A percentile compares a stretch with the other conserved stretches of the same genome.
Conservation (phyloP, 176 grass and related monocot genomes). For the Paspalum vaginatum region DNA sequence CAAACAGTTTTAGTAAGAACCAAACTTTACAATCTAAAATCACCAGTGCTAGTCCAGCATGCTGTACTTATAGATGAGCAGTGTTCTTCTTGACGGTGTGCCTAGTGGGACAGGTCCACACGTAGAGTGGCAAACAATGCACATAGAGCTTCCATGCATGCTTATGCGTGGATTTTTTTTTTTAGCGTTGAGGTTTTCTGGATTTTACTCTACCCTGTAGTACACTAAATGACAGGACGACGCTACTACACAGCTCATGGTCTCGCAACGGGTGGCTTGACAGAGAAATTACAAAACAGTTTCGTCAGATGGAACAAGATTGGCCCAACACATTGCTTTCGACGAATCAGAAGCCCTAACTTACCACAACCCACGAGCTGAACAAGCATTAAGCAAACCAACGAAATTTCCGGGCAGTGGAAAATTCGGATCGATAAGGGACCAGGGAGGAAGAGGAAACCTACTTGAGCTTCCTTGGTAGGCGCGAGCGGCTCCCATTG, state of each 20-base stretch:
- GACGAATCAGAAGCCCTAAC: constrained; percentile 51
- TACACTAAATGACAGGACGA: not conserved
- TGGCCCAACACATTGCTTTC: constrained; percentile 5
- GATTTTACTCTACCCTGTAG: not conserved
- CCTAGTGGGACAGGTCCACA: not conserved
- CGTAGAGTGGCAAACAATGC: not conserved
- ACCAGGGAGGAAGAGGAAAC: not conserved
- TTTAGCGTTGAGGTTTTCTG: not conserved
- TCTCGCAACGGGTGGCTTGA: not conserved
- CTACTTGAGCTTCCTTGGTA: constrained; percentile 92
- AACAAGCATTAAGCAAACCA: not conserved
- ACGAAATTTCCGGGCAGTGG: not conserved
- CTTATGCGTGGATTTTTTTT: not conserved
- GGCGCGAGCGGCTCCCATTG: constrained; percentile 94
- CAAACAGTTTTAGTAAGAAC: not conserved
- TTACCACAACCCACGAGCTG: constrained; percentile 5
- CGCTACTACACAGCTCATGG: not conserved
- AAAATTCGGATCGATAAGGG: not conserved
- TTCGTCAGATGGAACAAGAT: not conserved
- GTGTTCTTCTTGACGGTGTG: not conserved
- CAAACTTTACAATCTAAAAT: not conserved
- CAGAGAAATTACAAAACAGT: not conserved
- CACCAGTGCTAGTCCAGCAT: not conserved
- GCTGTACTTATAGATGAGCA: not conserved
- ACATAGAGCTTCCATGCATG: not conserved